Percentiles rank a stretch among this genome's conserved stretches.
These are phyloP conservation scores for Fusarium keratoplasticum DNA, from an alignment of 2,329 filamentous ascomycete genomes.

Conservation along the genomic window DNA sequence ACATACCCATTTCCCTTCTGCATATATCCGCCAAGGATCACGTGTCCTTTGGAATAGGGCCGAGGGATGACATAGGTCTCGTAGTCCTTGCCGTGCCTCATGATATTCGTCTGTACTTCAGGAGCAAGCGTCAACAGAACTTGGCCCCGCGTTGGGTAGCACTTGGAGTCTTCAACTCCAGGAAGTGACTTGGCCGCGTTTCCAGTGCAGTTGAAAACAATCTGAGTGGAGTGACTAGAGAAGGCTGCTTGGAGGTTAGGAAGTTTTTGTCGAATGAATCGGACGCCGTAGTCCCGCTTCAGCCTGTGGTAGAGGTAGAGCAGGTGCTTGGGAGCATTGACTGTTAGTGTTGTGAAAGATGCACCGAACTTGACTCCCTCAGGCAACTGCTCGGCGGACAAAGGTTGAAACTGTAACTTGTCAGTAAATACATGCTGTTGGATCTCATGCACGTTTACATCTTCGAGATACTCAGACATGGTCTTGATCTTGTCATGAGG, in stretches of 20 bases:
- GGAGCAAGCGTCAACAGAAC: slow-evolving; percentile 52
- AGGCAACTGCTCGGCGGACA: slow-evolving; percentile 46
- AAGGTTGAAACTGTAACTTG: no score
- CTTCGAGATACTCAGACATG: slow-evolving; percentile 55
- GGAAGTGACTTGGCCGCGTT: slow-evolving; percentile 49
- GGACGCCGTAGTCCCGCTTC: slow-evolving; percentile 46
- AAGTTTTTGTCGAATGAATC: slow-evolving; percentile 47
- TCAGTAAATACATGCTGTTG: neutral
- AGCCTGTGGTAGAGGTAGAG: slow-evolving; percentile 45
- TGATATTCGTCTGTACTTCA: slow-evolving; percentile 49
- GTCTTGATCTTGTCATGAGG: slow-evolving; percentile 54
- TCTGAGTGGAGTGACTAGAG: slow-evolving; percentile 38
- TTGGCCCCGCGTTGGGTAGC: slow-evolving; percentile 56
- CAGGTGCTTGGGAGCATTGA: slow-evolving; percentile 54
- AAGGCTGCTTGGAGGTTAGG: slow-evolving; percentile 44
- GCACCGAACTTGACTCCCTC: slow-evolving; percentile 49
- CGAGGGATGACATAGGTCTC: slow-evolving; percentile 56
- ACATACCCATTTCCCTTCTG: slow-evolving; percentile 50
- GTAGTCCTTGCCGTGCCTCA: slow-evolving; percentile 53
- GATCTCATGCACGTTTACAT: slow-evolving; percentile 40
- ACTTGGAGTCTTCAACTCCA: slow-evolving; percentile 52
- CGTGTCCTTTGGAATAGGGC: slow-evolving; percentile 50
- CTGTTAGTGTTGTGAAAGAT: slow-evolving; percentile 51
- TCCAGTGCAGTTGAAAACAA: slow-evolving; percentile 53
- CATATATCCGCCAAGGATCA: slow-evolving; percentile 54